Percentiles rank a stretch among this genome's conserved stretches.
Evolutionary conservation across 352 stramenopile species (phyloP).

Genomic region (Phytophthora pseudosyringae): DNA sequence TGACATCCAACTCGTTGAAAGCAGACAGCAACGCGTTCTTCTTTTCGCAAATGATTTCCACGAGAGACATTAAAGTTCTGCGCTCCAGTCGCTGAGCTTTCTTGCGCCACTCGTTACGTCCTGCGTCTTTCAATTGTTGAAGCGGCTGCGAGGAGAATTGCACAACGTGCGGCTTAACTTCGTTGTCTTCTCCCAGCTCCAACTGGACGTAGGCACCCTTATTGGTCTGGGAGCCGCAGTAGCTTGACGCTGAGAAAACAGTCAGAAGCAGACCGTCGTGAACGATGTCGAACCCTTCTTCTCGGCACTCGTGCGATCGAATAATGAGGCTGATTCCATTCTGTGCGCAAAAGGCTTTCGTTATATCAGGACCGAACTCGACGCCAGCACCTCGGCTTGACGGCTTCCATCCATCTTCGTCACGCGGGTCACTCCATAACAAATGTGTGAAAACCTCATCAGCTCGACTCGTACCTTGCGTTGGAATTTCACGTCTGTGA

Average conservation of each 20-base stretch:
- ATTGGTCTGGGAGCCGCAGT: slow-evolving; percentile 93
- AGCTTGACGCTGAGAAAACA: slow-evolving; percentile 93
- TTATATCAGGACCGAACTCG: slow-evolving; percentile 95
- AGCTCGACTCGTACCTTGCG: slow-evolving; percentile 76
- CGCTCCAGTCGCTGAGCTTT: slow-evolving; percentile 75
- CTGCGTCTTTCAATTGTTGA: slow-evolving; percentile 70
- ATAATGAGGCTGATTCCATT: slow-evolving; percentile 93
- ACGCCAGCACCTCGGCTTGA: slow-evolving; percentile 89
- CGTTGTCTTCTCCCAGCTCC: slow-evolving; percentile 64
- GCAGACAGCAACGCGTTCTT: slow-evolving; percentile 58
- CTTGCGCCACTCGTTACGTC: slow-evolving; percentile 81
- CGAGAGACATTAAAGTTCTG: slow-evolving; percentile 78
- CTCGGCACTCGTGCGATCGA: slow-evolving; percentile 93
- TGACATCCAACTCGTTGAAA: slow-evolving; percentile 54
- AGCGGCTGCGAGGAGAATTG: slow-evolving; percentile 92
- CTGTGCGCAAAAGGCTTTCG: slow-evolving; percentile 82
- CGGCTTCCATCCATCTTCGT: slow-evolving; percentile 60
- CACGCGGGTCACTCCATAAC: slow-evolving; percentile 92
- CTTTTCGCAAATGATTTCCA: slow-evolving; percentile 85
- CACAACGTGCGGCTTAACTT: slow-evolving; percentile 92
- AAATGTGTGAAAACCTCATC: slow-evolving; percentile 92
- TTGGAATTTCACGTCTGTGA: slow-evolving; percentile 89
- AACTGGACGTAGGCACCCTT: slow-evolving; percentile 84
- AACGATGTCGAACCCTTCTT: slow-evolving; percentile 90
- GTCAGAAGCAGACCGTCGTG: slow-evolving; percentile 89